Base-by-base conservation (phyloP, 441 rosid species). In the Mallotus japonicus region DNA sequence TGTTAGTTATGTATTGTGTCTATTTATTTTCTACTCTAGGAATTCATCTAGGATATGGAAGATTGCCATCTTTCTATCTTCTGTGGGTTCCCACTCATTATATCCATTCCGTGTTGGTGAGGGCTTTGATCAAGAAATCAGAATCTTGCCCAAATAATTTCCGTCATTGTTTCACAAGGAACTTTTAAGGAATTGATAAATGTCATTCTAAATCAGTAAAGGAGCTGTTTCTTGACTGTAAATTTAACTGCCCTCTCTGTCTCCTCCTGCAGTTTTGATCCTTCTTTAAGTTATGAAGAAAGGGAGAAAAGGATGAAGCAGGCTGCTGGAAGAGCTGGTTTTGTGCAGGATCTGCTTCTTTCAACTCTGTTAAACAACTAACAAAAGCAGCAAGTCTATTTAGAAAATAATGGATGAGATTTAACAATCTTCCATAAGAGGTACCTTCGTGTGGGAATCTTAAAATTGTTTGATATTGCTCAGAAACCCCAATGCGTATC, bases 271-370 rank as follows among this genome's bases (percentile, higher is more conserved):
- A 86, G 89, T 80, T 83, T 83, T 37, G 89, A 88, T 72, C 85
- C 92, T 44, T 79, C 86, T 64, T 78, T 88, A 86, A 88, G 88
- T 68, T 51, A 28, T 0, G 90, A 88, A 74, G 92, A 88, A 75
- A 84, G 86, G 67, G 84, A 86, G 73, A 81, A 83, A 81, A 80
- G 86, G 81, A 78, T 83, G 72, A 81, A 57, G 76, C 88, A 86
- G 77, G 89, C 86, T 32, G 65, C 79, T 2, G 88, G 85, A 56
- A 86, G 89, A 81, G 85, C 85, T 50, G 75, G 86, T 68, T 88
- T 88, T 59, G 65, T 86, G 83, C 92, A 86, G 79, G 87, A 85
- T 80, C 75, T 88, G 57, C 75, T 88, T 42, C 77, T 85, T 53
- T 82, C 92, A 34, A 77, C 88, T 54, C 72, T 88, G 57, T 62